Evolutionary conservation across 1,284 basidiomycete genomes (phyloP).

Genomic region (Ceratobasidium sp.): DNA sequence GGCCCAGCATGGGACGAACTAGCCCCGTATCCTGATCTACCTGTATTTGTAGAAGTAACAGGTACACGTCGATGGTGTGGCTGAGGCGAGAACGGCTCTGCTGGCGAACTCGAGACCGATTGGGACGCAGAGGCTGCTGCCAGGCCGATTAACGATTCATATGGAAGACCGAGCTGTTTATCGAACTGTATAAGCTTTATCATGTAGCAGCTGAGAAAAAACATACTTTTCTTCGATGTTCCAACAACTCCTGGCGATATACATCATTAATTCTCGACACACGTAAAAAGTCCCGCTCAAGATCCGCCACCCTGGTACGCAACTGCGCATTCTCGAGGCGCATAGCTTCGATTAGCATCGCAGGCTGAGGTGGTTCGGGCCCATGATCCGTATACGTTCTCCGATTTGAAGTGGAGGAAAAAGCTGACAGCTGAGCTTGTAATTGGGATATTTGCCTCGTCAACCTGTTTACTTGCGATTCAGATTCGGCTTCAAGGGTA

Average conservation of each 20-base stretch:
- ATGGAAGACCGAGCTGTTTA: constrained; percentile 71
- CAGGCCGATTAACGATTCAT: too few species aligned
- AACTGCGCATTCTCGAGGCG: constrained; percentile 72
- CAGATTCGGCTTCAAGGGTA: constrained; percentile 80
- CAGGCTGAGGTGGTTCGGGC: constrained; percentile 40
- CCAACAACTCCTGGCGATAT: constrained; percentile 83
- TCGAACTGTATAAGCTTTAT: neutral
- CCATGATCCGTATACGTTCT: neutral
- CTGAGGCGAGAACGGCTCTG: too few species aligned
- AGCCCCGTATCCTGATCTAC: neutral
- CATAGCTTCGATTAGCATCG: constrained; percentile 73
- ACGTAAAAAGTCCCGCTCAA: constrained; percentile 79
- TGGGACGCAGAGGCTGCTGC: too few species aligned
- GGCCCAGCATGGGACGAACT: neutral
- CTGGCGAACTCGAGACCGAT: too few species aligned
- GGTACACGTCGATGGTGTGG: constrained; percentile 55
- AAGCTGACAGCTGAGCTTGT: constrained; percentile 55
- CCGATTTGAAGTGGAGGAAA: constrained; percentile 8
- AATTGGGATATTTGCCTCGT: constrained; percentile 76
- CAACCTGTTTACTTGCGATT: constrained; percentile 80
- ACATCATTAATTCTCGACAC: constrained; percentile 80
- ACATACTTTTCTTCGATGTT: constrained; percentile 78
- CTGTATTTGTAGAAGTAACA: too few species aligned
- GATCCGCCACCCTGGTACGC: constrained; percentile 62
- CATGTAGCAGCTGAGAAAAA: neutral